Percentiles rank a stretch among this genome's conserved stretches.
Conservation (phyloP, 805 yeast species). For the Barnettozyma populi region DNA sequence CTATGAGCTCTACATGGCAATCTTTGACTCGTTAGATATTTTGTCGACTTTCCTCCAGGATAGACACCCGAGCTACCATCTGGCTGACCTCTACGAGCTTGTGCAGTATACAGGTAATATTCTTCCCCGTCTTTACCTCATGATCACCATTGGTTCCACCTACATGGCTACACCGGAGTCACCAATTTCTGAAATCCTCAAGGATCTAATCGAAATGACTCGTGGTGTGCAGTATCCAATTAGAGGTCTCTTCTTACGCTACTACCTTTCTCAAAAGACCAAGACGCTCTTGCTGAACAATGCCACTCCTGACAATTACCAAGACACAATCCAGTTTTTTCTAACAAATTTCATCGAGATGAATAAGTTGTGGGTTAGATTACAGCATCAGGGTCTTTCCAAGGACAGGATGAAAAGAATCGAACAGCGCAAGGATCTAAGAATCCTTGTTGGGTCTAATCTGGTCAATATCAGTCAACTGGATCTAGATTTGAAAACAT, state of each 20-base stretch:
- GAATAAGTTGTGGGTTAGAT: constrained; percentile 96
- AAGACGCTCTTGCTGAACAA: constrained; percentile 35
- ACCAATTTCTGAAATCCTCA: constrained; percentile 80
- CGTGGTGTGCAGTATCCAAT: constrained; percentile 95
- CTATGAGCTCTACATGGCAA: constrained; percentile 82
- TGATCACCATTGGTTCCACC: constrained; percentile 93
- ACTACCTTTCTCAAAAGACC: constrained; percentile 80
- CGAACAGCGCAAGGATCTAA: constrained; percentile 80
- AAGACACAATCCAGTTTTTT: constrained; percentile 72
- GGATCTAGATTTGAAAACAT: constrained; percentile 38
- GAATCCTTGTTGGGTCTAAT: constrained; percentile 89
- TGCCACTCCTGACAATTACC: constrained; percentile 29
- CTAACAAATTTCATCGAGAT: constrained; percentile 89
- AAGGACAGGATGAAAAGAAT: constrained; percentile 70
- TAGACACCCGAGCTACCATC: constrained; percentile 61
- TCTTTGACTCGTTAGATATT: constrained; percentile 74
- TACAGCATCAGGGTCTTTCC: constrained; percentile 93
- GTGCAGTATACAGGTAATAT: constrained; percentile 95
- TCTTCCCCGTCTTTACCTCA: constrained; percentile 83
- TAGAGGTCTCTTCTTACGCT: constrained; percentile 83
- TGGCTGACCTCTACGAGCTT: constrained; percentile 87
- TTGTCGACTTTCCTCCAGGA: constrained; percentile 61
- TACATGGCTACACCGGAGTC: constrained; percentile 75
- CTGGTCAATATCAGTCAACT: constrained; percentile 79
- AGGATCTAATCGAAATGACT: constrained; percentile 97